Conservation (phyloP, 2,329 filamentous ascomycete genomes). For the Ophiostoma novo-ulmi region DNA sequence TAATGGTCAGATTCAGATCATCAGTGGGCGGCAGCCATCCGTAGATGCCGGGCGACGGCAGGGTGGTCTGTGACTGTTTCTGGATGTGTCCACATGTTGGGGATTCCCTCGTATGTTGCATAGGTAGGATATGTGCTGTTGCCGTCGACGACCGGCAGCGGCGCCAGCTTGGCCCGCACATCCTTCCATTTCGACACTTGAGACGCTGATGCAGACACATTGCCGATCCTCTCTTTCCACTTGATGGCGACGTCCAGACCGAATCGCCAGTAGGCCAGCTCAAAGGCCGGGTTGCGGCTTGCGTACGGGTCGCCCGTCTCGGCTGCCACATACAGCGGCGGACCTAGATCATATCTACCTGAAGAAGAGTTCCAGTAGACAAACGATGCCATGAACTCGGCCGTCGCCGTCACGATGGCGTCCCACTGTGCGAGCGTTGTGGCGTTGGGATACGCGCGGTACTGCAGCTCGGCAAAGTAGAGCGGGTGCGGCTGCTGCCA, state of each 20-base stretch:
- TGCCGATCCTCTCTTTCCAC: background rate
- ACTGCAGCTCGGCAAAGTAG: constrained; percentile 55
- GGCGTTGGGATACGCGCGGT: constrained; percentile 37
- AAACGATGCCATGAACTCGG: background rate
- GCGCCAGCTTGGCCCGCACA: constrained; percentile 44
- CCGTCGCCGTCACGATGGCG: background rate
- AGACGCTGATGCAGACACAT: background rate
- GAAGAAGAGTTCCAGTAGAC: background rate
- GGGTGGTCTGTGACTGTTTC: constrained; percentile 32
- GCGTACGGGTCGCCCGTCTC: constrained; percentile 56
- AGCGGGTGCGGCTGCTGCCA: constrained; percentile 60
- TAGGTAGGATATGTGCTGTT: constrained; percentile 37
- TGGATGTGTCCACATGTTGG: constrained; percentile 40
- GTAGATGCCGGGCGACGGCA: background rate
- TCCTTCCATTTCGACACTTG: background rate
- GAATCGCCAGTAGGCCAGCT: constrained; percentile 58
- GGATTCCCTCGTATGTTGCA: constrained; percentile 49
- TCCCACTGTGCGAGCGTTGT: background rate
- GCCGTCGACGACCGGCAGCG: constrained; percentile 42
- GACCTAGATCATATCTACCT: background rate
- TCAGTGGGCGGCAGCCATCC: background rate
- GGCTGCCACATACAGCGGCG: constrained; percentile 41
- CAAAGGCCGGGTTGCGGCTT: constrained; percentile 55
- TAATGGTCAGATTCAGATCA: background rate
- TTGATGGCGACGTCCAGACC: constrained; percentile 47